A percentile compares a stretch with the other conserved stretches of the same genome.
phyloP scores from a whole-genome alignment of 2,329 filamentous ascomycete species.

The Fusarium neocosmosporiellum region DNA sequence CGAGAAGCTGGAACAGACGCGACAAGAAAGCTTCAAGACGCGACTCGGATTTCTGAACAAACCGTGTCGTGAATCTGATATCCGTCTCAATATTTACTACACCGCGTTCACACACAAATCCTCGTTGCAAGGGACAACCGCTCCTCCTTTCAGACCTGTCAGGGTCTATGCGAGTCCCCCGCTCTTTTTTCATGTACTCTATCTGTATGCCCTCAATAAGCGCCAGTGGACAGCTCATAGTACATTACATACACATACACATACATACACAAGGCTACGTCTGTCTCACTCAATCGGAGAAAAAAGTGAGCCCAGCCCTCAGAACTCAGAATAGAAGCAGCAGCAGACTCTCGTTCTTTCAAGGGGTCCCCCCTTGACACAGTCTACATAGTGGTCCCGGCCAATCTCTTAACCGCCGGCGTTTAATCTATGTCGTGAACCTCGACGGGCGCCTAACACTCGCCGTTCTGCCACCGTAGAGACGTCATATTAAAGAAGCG shows the following conservation, averaged over 20 bases:
- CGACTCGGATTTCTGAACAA: not conserved
- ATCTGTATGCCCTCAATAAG: slow-evolving; percentile 12
- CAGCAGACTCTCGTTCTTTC: not conserved
- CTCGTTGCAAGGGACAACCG: slow-evolving; percentile 29
- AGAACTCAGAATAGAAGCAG: slow-evolving; percentile 40
- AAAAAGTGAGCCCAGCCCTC: slow-evolving; percentile 7
- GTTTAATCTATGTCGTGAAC: slow-evolving; percentile 24
- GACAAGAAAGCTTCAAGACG: slow-evolving; percentile 9
- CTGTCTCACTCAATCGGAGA: slow-evolving; percentile 5
- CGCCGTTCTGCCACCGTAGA: not conserved
- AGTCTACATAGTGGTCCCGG: slow-evolving; percentile 24
- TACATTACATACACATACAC: not conserved
- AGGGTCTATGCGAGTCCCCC: slow-evolving; percentile 32
- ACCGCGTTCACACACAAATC: slow-evolving; percentile 20
- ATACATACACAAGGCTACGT: not conserved
- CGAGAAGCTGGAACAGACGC: slow-evolving; percentile 17
- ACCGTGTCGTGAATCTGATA: slow-evolving; percentile 18
- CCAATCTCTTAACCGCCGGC: slow-evolving; percentile 35
- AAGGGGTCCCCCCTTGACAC: slow-evolving; percentile 12
- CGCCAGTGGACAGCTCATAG: slow-evolving; percentile 15
- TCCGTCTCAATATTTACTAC: slow-evolving; percentile 21
- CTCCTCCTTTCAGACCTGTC: slow-evolving; percentile 33
- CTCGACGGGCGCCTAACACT: slow-evolving; percentile 34
- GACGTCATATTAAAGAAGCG: slow-evolving; percentile 24
- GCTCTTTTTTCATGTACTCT: slow-evolving; percentile 6